Evolutionary conservation across 1,139 yeast species (phyloP), one percentile per base, ranked within the genome.

Genomic region (Meyerozyma sp.): DNA sequence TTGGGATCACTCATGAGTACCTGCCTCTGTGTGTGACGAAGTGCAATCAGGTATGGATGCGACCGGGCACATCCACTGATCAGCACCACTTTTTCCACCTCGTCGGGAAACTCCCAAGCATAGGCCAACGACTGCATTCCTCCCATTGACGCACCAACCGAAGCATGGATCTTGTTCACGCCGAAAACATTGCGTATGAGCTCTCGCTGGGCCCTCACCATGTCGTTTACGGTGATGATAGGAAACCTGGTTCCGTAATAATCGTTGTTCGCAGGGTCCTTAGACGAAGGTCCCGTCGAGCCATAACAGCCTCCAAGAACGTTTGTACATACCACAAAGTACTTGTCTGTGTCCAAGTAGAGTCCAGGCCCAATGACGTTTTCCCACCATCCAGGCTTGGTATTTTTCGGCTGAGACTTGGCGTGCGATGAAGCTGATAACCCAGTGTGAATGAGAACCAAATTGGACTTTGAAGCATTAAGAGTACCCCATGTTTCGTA

Each of bases 301-400:
- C 98, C 98, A 62, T 84, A 90, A 62, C 98, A 90, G 1, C 97
- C 96, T 9, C 97, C 97, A 40, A 90, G 70, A 3, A 88, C 95
- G 59, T 90, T 90, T 2, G 96, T 88, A 65, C 98, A 90, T 3
- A 90, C 79, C 6, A 90, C 79, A 59, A 87, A 88, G 63, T 74
- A 88, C 61, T 83, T 84, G 54, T 85, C 68, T 1, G 97, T 90
- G 58, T 90, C 97, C 44, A 90, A 65, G 49, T 84, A 81, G 46
- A 77, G 73, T 4, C 84, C 93, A 0, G 95, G 85, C 0, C 98
- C 98, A 46, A 90, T 89, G 60, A 90, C 90, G 44, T 81, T 75
- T 57, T 90, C 97, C 98, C 98, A 90, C 98, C 98, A 90, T 9
- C 98, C 98, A 5, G 82, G 81, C 50, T 79, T 79, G 3, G 78